Evolutionary conservation across 805 yeast genomes (phyloP), one percentile per base, ranked within the genome.

Genomic region (Debaryomyces castellii): DNA sequence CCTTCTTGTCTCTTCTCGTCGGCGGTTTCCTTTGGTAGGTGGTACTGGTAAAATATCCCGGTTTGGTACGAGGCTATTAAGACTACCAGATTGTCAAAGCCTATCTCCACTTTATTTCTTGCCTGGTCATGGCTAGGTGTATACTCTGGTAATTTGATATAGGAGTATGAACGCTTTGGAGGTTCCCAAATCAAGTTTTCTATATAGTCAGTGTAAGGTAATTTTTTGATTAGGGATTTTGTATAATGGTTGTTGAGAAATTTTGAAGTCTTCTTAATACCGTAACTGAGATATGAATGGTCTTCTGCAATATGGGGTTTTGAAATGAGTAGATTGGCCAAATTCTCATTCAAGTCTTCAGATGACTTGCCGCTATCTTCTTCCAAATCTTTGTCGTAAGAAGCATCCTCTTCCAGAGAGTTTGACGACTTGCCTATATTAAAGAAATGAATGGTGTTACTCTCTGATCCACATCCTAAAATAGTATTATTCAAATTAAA

Each of bases 121-220:
- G 28, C 36, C 33, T 27, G 46, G 11, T 42, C 35, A 20, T 48
- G 45, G 12, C 46, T 45, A 16, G 62, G 59, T 17, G 54, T 51
- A 41, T 58, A 54, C 44, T 64, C 72, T 3, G 72, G 73, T 3
- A 73, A 47, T 50, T 64, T 69, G 27, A 71, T 64, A 47, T 58
- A 70, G 16, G 74, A 74, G 58, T 72, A 73, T 4, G 75, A 69
- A 33, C 77, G 50, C 34, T 62, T 54, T 3, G 77, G 77, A 1
- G 74, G 73, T 43, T 68, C 73, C 69, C 73, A 65, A 5, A 71
- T 64, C 39, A 71, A 55, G 45, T 69, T 72, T 38, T 68, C 71
- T 45, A 71, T 48, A 54, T 71, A 72, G 41, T 68, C 63, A 45
- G 64, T 64, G 47, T 72, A 72, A 3, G 77, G 77, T 8, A 73